These are phyloP conservation scores for Anthracocystis panici-leucophaei DNA, from an alignment of 1,284 basidiomycete species.

Conservation along the genomic window DNA sequence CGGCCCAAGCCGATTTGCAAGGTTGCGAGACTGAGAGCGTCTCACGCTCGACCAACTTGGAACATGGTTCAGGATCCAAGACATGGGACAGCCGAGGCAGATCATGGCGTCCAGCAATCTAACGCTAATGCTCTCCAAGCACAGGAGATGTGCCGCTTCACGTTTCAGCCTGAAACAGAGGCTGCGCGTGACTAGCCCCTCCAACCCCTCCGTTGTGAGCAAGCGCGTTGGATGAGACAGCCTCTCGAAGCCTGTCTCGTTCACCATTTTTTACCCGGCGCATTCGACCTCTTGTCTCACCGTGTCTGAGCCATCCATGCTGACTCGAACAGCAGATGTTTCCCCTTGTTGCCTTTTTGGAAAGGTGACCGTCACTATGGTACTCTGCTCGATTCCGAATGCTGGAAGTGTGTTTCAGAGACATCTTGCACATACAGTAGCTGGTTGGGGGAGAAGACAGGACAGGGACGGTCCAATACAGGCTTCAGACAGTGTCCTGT, in stretches of 20 bases:
- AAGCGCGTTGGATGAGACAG: constrained; percentile 3
- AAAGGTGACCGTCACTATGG: background rate
- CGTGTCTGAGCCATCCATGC: background rate
- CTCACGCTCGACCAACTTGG: background rate
- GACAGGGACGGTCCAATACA: background rate
- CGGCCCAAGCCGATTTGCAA: background rate
- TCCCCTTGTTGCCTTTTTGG: constrained; percentile 1
- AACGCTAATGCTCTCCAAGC: background rate
- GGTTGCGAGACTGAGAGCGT: background rate
- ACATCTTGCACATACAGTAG: background rate
- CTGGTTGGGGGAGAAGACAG: background rate
- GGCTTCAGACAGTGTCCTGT: background rate
- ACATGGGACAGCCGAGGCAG: constrained; percentile 7
- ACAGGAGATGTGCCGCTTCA: background rate
- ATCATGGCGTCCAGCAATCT: background rate
- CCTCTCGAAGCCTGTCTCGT: background rate
- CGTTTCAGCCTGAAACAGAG: constrained; percentile 7
- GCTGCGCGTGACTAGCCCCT: background rate
- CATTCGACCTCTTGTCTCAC: background rate
- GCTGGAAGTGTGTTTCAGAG: background rate
- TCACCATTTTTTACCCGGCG: background rate
- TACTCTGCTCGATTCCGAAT: background rate
- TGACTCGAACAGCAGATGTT: background rate
- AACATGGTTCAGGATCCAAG: background rate
- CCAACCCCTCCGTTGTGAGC: background rate